Evolutionary conservation across 257 asterid species (phyloP), one percentile per base, ranked within the genome.

Genomic region (Lavandula angustifolia): DNA sequence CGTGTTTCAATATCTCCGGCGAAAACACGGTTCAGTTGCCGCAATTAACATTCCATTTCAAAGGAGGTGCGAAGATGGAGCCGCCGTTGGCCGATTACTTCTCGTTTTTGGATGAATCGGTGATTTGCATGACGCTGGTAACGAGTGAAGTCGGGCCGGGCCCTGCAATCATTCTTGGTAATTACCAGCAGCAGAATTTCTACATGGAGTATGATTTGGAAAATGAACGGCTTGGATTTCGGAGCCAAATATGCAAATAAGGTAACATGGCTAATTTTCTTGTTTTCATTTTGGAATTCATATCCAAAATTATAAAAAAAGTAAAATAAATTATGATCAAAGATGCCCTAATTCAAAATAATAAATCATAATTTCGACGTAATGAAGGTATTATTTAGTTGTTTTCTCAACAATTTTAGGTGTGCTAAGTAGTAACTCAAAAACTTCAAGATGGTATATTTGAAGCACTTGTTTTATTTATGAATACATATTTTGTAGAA

Each of bases 141-240:
- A 37, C 80, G 43, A 37, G 22, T 2, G 77, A 70, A 13, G 61
- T 47, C 49, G 69, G 79, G 72, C 47, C 54, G 72, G 87, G 73
- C 73, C 89, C 74, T 11, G 75, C 87, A 0, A 80, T 85, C 1
- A 73, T 81, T 1, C 31, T 82, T 65, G 89, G 94, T 0, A 85
- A 81, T 61, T 83, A 83, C 73, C 89, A 83, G 81, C 87, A 83
- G 77, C 94, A 80, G 77, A 71, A 85, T 69, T 63, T 80, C 35
- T 80, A 80, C 60, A 6, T 85, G 33, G 87, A 85, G 78, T 85
- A 78, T 65, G 94, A 85, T 73, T 75, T 85, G 79, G 84, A 77
- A 47, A 81, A 83, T 0, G 67, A 68, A 66, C 76, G 89, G 81
- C 79, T 85, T 55, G 89, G 92, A 12, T 74, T 85, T 53, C 32